Conservation (phyloP, 805 yeast genomes). For the Lipomyces sp. region DNA sequence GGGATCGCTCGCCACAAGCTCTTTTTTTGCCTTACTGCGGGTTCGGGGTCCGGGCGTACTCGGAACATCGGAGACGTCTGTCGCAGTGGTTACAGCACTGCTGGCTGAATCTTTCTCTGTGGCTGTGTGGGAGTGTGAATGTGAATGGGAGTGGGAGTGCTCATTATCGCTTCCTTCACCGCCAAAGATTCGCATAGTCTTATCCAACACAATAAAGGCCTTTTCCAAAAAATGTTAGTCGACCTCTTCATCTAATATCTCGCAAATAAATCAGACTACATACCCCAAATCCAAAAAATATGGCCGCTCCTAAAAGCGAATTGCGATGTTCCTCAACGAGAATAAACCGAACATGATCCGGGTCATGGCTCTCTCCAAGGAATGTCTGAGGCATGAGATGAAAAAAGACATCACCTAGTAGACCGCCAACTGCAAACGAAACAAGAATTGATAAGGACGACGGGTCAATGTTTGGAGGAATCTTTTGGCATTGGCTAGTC, state of each 20-base stretch:
- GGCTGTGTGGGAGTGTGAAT: constrained; percentile 38
- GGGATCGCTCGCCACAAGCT: not conserved
- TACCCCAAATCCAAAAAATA: constrained; percentile 57
- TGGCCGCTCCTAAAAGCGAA: constrained; percentile 50
- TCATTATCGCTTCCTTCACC: constrained; percentile 36
- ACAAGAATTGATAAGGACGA: constrained; percentile 52
- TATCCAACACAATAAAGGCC: constrained; percentile 59
- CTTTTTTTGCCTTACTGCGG: not conserved
- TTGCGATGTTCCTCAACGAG: constrained; percentile 52
- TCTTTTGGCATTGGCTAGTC: constrained; percentile 20
- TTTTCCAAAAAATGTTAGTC: not conserved
- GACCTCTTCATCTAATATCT: not conserved
- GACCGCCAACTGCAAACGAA: constrained; percentile 72
- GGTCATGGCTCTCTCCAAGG: constrained; percentile 49
- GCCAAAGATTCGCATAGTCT: constrained; percentile 49
- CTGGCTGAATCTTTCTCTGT: not conserved
- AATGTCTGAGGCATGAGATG: constrained; percentile 71
- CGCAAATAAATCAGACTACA: too few species aligned
- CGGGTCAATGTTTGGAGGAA: constrained; percentile 57
- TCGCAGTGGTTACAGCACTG: too few species aligned
- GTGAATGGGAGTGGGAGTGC: constrained; percentile 49
- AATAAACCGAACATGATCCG: constrained; percentile 42
- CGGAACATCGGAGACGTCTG: constrained; percentile 2
- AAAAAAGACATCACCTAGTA: constrained; percentile 69
- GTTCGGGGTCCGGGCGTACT: constrained; percentile 19